These are phyloP conservation scores for Fusarium sulawesiense DNA, from an alignment of 2,329 filamentous ascomycete genomes.

Conservation along the genomic window DNA sequence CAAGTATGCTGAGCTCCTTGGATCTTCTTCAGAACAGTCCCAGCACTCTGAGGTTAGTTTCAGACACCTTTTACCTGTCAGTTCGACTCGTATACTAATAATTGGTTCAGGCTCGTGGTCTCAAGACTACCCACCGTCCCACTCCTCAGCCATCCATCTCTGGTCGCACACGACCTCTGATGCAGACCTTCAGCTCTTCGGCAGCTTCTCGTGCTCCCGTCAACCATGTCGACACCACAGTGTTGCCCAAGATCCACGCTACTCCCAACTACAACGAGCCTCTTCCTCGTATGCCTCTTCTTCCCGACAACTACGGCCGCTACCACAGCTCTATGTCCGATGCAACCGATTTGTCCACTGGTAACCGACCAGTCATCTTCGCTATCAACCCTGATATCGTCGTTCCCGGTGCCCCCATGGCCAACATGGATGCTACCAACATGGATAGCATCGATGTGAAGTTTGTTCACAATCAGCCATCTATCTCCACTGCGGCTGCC, in stretches of 20 bases:
- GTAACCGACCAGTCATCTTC: conserved; percentile 64
- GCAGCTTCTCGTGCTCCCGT: conserved; percentile 54
- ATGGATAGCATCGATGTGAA: conserved; percentile 67
- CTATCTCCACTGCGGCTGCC: conserved; percentile 33
- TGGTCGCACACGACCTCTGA: conserved; percentile 64
- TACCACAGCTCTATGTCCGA: conserved; percentile 57
- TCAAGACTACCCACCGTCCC: conserved; percentile 62
- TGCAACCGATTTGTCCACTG: conserved; percentile 52
- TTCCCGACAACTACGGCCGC: conserved; percentile 67
- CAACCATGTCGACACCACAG: conserved; percentile 62
- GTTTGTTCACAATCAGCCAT: conserved; percentile 57
- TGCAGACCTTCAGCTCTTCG: conserved; percentile 71
- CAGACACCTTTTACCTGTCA: neutral
- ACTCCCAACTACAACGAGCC: conserved; percentile 49
- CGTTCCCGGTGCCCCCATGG: conserved; percentile 62
- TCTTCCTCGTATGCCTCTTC: conserved; percentile 66
- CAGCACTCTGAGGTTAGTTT: conserved; percentile 56
- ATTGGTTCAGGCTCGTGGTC: conserved; percentile 52
- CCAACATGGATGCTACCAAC: conserved; percentile 68
- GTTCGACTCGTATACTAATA: conserved; percentile 23
- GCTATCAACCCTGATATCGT: conserved; percentile 67
- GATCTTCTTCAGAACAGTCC: conserved; percentile 46
- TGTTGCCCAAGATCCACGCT: conserved; percentile 61
- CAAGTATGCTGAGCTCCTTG: conserved; percentile 61
- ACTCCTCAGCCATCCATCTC: conserved; percentile 58